Percentiles rank a stretch among this genome's conserved stretches.
Evolutionary conservation across 345 rosid genomes (phyloP).

Genomic region (Fremontodendron californicum): DNA sequence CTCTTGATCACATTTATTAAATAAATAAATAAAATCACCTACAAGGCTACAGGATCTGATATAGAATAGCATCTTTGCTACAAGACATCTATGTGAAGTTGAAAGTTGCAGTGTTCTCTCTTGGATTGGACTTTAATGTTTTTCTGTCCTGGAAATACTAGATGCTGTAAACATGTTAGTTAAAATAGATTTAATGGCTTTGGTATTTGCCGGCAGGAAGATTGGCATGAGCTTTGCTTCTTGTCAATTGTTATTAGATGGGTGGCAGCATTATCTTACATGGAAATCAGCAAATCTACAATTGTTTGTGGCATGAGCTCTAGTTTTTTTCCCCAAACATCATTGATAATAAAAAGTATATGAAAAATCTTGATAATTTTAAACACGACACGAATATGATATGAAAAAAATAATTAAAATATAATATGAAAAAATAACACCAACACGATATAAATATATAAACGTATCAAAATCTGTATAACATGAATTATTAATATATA

Average conservation of each 20-base stretch:
- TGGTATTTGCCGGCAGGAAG: background rate
- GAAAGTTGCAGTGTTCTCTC: conserved; percentile 26
- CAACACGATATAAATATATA: too few species aligned
- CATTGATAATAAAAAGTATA: too few species aligned
- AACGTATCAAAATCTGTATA: too few species aligned
- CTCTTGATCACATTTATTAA: conserved; percentile 26
- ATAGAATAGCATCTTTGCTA: conserved; percentile 59
- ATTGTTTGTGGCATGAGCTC: too few species aligned
- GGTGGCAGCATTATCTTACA: background rate
- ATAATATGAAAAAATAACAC: background rate
- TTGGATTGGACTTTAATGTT: conserved; percentile 50
- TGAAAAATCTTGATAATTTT: too few species aligned
- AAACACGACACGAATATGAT: too few species aligned
- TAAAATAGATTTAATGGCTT: background rate
- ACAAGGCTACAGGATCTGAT: background rate
- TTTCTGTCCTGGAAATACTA: background rate
- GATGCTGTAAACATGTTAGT: background rate
- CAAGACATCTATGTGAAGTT: conserved; percentile 48
- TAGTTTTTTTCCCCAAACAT: too few species aligned
- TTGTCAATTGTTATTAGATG: background rate
- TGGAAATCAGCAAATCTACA: background rate
- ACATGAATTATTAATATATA: too few species aligned
- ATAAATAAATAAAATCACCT: conserved; percentile 1
- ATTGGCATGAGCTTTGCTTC: background rate
- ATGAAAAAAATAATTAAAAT: too few species aligned